Percentiles rank a stretch among this genome's conserved stretches.
Conservation (phyloP, 2,329 filamentous ascomycete genomes). For the Colletotrichum somersetense region DNA sequence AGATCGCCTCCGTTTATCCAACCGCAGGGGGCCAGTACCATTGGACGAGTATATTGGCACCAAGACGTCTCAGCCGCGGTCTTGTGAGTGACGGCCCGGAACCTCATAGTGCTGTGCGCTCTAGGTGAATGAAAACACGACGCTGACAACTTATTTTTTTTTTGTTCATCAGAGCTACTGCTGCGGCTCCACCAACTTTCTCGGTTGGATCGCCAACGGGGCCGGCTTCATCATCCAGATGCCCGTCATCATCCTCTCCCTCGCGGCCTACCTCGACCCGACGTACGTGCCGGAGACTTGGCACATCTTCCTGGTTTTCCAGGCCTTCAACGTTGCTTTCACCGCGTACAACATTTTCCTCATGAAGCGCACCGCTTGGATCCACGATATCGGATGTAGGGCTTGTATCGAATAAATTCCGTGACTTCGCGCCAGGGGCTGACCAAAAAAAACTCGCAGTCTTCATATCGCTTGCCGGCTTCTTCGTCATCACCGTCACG, state of each 20-base stretch:
- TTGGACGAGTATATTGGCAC: conserved; percentile 50
- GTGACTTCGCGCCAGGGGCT: too few species aligned
- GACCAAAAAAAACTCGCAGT: not conserved
- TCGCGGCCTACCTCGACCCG: conserved; percentile 24
- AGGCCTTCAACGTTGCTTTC: conserved; percentile 23
- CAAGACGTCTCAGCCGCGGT: conserved; percentile 36
- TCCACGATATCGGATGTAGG: conserved; percentile 30
- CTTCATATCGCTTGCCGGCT: conserved; percentile 34
- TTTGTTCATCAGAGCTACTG: conserved; percentile 23
- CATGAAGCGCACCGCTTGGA: conserved; percentile 30
- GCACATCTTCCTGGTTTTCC: conserved; percentile 28
- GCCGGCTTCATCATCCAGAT: conserved; percentile 38
- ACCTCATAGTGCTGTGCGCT: not conserved
- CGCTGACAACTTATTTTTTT: not conserved
- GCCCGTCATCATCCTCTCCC: conserved; percentile 27
- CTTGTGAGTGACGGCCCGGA: not conserved
- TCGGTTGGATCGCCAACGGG: conserved; percentile 34
- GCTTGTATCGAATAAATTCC: not conserved
- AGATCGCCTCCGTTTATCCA: conserved; percentile 53
- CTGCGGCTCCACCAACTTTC: conserved; percentile 29
- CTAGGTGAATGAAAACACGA: too few species aligned
- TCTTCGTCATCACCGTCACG: conserved; percentile 50
- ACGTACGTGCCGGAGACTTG: conserved; percentile 22
- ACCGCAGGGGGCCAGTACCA: conserved; percentile 56
- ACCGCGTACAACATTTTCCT: conserved; percentile 28